These are phyloP conservation scores for Thelonectria rubi DNA, from an alignment of 2,329 filamentous ascomycete species.

Conservation along the genomic window DNA sequence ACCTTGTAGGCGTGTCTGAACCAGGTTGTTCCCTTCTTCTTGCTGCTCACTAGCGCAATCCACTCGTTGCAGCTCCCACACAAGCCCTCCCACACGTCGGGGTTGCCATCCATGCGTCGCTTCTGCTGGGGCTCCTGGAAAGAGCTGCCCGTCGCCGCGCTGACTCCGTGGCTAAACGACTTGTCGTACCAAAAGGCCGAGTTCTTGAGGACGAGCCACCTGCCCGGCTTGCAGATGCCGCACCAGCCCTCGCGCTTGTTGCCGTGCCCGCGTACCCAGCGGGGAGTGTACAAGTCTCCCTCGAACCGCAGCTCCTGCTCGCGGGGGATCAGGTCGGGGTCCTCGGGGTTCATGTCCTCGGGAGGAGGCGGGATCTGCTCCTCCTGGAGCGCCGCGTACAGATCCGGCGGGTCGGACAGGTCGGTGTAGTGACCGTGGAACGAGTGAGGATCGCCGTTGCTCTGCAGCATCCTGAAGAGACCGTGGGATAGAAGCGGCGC, in stretches of 20 bases:
- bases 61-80: constrained; percentile 83
- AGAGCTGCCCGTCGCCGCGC: constrained; percentile 78
- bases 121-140: constrained; percentile 82
- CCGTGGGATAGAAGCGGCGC: constrained; percentile 74
- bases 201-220: constrained; percentile 90
- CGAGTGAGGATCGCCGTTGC: constrained; percentile 75
- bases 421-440: constrained; percentile 77
- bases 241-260: constrained; percentile 93
- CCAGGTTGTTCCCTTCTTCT: constrained; percentile 94
- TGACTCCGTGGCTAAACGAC: constrained; percentile 88
- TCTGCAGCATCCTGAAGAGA: constrained; percentile 77
- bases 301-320: constrained; percentile 83
- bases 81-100: constrained; percentile 82
- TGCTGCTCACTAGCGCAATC: constrained; percentile 83
- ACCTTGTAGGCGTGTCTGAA: constrained; percentile 91
- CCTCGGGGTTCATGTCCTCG: constrained; percentile 82
- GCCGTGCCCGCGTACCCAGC: constrained; percentile 85
- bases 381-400: constrained; percentile 79
- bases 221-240: constrained; percentile 84
- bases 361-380: constrained; percentile 78
- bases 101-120: constrained; percentile 79
- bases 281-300: constrained; percentile 83
- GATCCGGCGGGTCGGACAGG: constrained; percentile 77
- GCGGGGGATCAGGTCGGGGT: constrained; percentile 78
- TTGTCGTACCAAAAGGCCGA: constrained; percentile 95